These are phyloP conservation scores for Phytophthora cactorum DNA, from an alignment of 352 stramenopile genomes.

Conservation along the genomic window DNA sequence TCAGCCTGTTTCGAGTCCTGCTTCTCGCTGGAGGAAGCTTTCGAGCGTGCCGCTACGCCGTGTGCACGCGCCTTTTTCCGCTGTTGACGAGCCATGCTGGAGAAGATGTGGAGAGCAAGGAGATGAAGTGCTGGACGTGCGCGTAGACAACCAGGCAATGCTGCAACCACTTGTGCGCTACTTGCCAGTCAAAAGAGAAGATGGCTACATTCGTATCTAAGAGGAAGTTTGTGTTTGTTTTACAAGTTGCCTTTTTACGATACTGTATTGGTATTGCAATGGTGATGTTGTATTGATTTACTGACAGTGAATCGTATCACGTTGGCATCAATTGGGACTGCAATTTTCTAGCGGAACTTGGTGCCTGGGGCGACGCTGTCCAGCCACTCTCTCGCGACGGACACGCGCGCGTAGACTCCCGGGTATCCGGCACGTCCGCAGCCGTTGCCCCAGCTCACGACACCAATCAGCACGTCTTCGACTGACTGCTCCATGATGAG, in stretches of 20 bases:
- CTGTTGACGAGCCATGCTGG: slow-evolving; percentile 56
- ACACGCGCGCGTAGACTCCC: slow-evolving; percentile 64
- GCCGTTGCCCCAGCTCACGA: slow-evolving; percentile 67
- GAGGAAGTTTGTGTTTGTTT: background rate
- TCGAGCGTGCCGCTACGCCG: slow-evolving; percentile 55
- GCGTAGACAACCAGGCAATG: slow-evolving; percentile 3
- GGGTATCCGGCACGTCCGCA: slow-evolving; percentile 48
- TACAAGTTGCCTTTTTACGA: too few species aligned
- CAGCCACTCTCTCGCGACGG: slow-evolving; percentile 36
- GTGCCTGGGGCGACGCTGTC: slow-evolving; percentile 14
- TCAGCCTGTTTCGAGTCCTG: slow-evolving; percentile 25
- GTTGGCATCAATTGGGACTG: background rate
- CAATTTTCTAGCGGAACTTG: slow-evolving; percentile 27
- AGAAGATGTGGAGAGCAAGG: background rate
- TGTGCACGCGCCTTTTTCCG: slow-evolving; percentile 69
- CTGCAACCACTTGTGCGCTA: background rate
- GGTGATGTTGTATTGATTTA: too few species aligned
- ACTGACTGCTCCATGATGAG: slow-evolving; percentile 33
- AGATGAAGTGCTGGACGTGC: background rate
- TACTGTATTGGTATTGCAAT: too few species aligned
- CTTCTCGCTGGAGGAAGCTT: slow-evolving; percentile 35
- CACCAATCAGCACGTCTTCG: slow-evolving; percentile 49
- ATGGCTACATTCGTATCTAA: slow-evolving; percentile 23
- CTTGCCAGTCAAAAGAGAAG: slow-evolving; percentile 31
- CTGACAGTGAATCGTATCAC: too few species aligned